These are phyloP conservation scores for Lotus japonicus DNA, from an alignment of 306 rosid genomes.

Conservation along the genomic window DNA sequence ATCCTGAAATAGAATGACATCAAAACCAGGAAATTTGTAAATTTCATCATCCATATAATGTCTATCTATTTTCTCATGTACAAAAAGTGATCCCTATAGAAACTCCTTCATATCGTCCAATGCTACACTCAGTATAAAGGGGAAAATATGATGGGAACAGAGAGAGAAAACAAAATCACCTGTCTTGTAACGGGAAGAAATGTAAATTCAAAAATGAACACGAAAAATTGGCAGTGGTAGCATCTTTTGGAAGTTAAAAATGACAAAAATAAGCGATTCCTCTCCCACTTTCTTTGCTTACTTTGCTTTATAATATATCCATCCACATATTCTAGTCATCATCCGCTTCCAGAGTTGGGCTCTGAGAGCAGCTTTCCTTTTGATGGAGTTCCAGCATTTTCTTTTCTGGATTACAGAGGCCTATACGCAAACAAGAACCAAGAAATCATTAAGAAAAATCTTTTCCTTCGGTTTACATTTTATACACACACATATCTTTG, in stretches of 20 bases:
- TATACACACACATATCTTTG: not conserved
- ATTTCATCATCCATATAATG: constrained; percentile 17
- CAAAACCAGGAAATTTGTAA: not conserved
- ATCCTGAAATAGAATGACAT: constrained; percentile 7
- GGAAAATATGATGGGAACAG: not conserved
- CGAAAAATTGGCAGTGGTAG: constrained; percentile 3
- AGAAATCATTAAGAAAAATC: not conserved
- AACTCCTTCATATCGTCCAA: constrained; percentile 4
- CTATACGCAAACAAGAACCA: constrained; percentile 35
- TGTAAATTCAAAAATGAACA: not conserved
- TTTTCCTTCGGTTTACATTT: not conserved
- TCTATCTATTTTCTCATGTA: constrained; percentile 16
- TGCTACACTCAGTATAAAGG: not conserved
- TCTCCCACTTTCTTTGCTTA: constrained; percentile 25
- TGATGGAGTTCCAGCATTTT: constrained; percentile 80
- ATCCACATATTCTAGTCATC: constrained; percentile 40
- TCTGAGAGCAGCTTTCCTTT: constrained; percentile 58
- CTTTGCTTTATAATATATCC: constrained; percentile 10
- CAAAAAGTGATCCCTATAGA: constrained; percentile 8
- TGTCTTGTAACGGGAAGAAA: constrained; percentile 11
- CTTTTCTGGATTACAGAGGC: constrained; percentile 81
- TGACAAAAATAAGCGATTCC: constrained; percentile 9
- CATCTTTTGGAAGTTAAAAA: not conserved
- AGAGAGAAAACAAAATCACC: not conserved
- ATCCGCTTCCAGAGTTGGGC: constrained; percentile 58